These are phyloP conservation scores for Termitomyces sp. DNA, from an alignment of 768 basidiomycete species.

Conservation along the genomic window DNA sequence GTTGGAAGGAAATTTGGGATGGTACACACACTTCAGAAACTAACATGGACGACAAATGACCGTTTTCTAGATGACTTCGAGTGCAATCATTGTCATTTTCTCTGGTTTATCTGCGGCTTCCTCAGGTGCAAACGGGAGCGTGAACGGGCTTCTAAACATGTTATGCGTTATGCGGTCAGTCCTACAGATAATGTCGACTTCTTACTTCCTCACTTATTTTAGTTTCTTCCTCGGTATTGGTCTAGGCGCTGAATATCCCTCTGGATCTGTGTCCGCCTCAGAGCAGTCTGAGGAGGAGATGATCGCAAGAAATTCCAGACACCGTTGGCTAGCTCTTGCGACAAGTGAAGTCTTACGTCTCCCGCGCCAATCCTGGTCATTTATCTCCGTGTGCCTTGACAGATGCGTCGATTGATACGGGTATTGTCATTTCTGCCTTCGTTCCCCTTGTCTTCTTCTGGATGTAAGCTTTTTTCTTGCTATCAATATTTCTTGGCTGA, in stretches of 20 bases:
- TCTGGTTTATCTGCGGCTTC: slow-evolving; percentile 81
- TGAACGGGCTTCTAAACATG: slow-evolving; percentile 68
- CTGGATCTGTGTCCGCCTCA: slow-evolving; percentile 80
- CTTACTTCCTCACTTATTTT: not conserved
- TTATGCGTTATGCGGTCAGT: slow-evolving; percentile 68
- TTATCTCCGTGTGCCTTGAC: not conserved
- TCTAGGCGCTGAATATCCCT: slow-evolving; percentile 84
- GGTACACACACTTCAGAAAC: slow-evolving; percentile 30
- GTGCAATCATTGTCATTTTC: slow-evolving; percentile 78
- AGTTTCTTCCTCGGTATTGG: slow-evolving; percentile 88
- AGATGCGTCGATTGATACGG: slow-evolving; percentile 82
- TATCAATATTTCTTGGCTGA: not conserved
- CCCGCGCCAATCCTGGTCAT: not conserved
- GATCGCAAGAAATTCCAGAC: slow-evolving; percentile 71
- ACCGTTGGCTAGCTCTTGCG: slow-evolving; percentile 80
- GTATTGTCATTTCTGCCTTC: slow-evolving; percentile 73
- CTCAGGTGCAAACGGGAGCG: slow-evolving; percentile 63
- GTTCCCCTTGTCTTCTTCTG: slow-evolving; percentile 81
- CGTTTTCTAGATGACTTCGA: slow-evolving; percentile 59
- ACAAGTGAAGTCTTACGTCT: slow-evolving; percentile 52
- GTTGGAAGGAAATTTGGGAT: slow-evolving; percentile 84
- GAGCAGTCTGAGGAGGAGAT: slow-evolving; percentile 83
- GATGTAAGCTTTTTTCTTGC: slow-evolving; percentile 49
- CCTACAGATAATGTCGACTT: slow-evolving; percentile 9
- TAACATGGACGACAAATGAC: not conserved